Base-by-base conservation (phyloP, 352 stramenopile species). In the Phytophthora megakarya region DNA sequence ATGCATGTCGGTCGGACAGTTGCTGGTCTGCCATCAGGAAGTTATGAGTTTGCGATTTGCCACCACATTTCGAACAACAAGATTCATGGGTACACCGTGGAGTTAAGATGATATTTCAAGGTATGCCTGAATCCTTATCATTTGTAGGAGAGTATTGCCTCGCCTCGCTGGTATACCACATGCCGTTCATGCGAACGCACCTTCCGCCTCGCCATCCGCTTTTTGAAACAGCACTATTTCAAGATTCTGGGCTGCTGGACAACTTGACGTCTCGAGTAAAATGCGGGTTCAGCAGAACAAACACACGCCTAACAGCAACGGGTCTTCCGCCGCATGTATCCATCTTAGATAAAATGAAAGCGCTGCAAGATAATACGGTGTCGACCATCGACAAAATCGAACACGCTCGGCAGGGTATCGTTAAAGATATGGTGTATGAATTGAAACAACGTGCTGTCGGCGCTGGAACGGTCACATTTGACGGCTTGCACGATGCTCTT, bases 1-100 rank as follows among this genome's bases (percentile, higher is more conserved):
- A 70, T 61, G 62, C 49, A 61, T 38, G 62, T 65, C 8, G 62
- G 62, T 8, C 23, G 62, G 9, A 65, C 54, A 9, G 62, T 70
- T 9, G 10, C 45, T 18, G 53, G 45, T 0, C 30, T 60, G 13
- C 62, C 54, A 7, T 46, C 43, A 0, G 30, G 56, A 1, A 52
- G 43, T 33, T 26, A 49, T 23, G 28, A 65, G 11, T 70, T 70
- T 65, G 50, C 62, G 1, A 30, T 33, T 38, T 70, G 9, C 22
- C 63, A 19, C 55, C 63, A 3, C 47, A 53, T n/a, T 66, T 71
- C n/a, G n/a, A 32, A 9, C 7, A 53, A 10, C 30, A 40, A 30
- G 16, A 53, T 30, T 10, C 28, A 40, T 42, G 18, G 28, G 40
- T 40, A n/a, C 10, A 30, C 5, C 26, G 30, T 10, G 46, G 46